Base-by-base conservation (phyloP, 1,284 basidiomycete genomes). In the Austropuccinia psidii region DNA sequence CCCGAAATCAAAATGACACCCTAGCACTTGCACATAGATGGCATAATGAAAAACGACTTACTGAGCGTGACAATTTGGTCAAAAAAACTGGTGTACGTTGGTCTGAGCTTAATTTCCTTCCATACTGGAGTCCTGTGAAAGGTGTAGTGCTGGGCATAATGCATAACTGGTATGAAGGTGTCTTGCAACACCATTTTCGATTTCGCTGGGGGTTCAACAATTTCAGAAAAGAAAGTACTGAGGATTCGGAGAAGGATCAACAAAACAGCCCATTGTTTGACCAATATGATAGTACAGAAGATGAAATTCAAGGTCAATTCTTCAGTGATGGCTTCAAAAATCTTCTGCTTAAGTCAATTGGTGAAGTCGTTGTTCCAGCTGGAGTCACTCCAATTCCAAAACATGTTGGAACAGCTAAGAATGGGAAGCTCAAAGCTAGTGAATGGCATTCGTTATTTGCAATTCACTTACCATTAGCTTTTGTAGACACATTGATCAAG, bases 401-500 rank as follows among this genome's bases (percentile, higher is more conserved):
- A 31, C 52, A 54, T 6, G 24, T 69, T 41, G 66, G 66, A 4
- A 57, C 52, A 1, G 50, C 49, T 2, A 41, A 31, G 29, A 68
- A 57, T 68, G 65, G 65, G 2, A 68, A 68, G 52, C 31, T 68
- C 2, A 68, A 68, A 35, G 65, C 66, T 1, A 57, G 66, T 37
- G 41, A 69, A 43, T 67, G 65, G 65, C 49, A 67, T 27, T n/a
- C 13, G 5, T 37, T 67, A 21, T 67, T 67, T 54, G 65, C 50
- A 5, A 54, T 37, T 54, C 50, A 67, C 49, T 24, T 55, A 3
- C 65, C 65, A 13, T 21, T 67, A 4, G 21, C 65, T 15, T 49
- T 13, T 8, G 1, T 67, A 1, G 49, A 67, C 39, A 15, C 54
- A 2, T 35, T 67, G 17, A 33, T 52, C 19, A 19, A 33, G 7